Percentiles rank a stretch among this genome's conserved stretches.
Conservation (phyloP, 148 eudicot genomes). For the Gaultheria prostrata region DNA sequence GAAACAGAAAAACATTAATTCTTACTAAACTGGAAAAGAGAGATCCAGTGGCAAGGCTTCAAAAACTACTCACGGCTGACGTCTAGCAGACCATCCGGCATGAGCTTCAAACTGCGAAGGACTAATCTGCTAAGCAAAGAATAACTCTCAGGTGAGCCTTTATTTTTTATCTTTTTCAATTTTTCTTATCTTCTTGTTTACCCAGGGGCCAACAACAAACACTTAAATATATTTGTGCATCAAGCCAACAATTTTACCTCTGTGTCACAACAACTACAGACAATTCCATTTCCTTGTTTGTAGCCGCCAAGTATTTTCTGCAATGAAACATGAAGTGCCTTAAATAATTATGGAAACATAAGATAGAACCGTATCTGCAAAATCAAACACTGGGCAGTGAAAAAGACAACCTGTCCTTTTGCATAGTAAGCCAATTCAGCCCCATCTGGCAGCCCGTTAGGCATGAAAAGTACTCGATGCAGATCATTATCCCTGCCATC, state of each 20-base stretch:
- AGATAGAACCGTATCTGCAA: background rate
- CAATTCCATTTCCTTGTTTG: conserved; percentile 89
- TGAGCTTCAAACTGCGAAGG: conserved; percentile 98
- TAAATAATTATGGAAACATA: conserved; percentile 27
- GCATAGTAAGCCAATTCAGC: conserved; percentile 79
- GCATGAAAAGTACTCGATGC: conserved; percentile 83
- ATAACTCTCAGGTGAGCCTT: conserved; percentile 12
- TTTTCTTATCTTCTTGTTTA: background rate
- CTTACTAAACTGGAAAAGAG: background rate
- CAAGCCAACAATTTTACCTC: conserved; percentile 53
- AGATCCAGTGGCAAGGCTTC: background rate
- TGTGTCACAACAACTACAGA: conserved; percentile 67
- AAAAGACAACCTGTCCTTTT: conserved; percentile 71
- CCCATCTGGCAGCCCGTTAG: conserved; percentile 95
- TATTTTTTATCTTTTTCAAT: background rate
- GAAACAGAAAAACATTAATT: conserved; percentile 4
- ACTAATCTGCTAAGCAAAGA: conserved; percentile 60
- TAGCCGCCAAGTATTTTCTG: conserved; percentile 79
- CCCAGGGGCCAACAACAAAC: background rate
- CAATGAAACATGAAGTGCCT: background rate
- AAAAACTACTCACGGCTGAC: conserved; percentile 82
- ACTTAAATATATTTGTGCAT: conserved; percentile 32
- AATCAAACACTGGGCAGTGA: background rate
- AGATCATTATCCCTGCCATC: conserved; percentile 87
- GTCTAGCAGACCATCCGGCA: conserved; percentile 96